Conservation (phyloP, 2,329 filamentous ascomycete genomes). For the Colletotrichum simmondsii region DNA sequence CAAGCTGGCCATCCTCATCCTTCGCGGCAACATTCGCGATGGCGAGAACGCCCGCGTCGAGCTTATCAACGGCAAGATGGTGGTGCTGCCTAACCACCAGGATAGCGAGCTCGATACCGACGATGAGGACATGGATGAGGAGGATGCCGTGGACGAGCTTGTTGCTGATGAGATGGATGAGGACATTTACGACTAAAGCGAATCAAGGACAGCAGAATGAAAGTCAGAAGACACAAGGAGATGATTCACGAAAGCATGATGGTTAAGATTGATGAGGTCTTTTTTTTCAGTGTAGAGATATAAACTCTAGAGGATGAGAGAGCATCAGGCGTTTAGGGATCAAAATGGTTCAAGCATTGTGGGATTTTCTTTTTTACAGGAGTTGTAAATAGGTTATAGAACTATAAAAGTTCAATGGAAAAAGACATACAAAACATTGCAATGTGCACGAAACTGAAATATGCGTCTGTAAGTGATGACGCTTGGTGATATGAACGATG, state of each 20-base stretch:
- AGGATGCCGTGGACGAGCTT: constrained; percentile 79
- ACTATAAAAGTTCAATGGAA: constrained; percentile 9
- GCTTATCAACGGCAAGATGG: constrained; percentile 81
- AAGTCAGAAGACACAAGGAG: not conserved
- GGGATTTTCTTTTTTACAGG: not conserved
- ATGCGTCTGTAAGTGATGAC: not conserved
- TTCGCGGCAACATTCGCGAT: constrained; percentile 85
- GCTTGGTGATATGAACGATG: not conserved
- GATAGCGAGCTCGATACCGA: constrained; percentile 67
- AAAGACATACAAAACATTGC: not conserved
- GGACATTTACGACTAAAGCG: constrained; percentile 59
- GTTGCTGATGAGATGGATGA: constrained; percentile 70
- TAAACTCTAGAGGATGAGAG: not conserved
- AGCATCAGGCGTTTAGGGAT: constrained; percentile 20
- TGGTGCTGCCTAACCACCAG: constrained; percentile 83
- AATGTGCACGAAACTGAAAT: not conserved
- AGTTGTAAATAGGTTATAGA: not conserved
- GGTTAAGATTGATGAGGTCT: not conserved
- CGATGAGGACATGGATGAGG: constrained; percentile 77
- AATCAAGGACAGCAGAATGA: not conserved
- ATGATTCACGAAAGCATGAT: constrained; percentile 22
- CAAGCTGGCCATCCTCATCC: constrained; percentile 88
- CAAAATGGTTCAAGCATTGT: not conserved
- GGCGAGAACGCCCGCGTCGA: constrained; percentile 86
- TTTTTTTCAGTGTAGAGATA: not conserved